Evolutionary conservation across 495 filamentous ascomycete genomes (phyloP), one percentile per base, ranked within the genome.

Genomic region (Lophiostoma macrostomum): DNA sequence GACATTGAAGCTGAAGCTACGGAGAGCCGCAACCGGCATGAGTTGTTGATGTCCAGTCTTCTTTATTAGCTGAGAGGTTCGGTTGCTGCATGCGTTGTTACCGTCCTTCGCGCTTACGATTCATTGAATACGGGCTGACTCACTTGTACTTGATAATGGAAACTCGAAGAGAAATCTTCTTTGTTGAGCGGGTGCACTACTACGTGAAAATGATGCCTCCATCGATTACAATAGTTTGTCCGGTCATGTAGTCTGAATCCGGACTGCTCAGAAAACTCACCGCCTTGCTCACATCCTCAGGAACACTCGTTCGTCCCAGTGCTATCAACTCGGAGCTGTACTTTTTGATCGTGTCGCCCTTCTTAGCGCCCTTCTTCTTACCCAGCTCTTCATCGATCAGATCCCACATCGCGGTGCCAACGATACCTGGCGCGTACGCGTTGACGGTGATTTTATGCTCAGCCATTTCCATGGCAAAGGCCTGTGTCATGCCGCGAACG

Each of bases 321-420:
- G 75, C 70, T 32, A 79, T 77, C 44, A 73, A 42, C n/a, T 75
- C 70, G 0, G 70, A 50, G 6, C 42, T 65, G 54, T 74, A 75
- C 47, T 73, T 70, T 29, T 67, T 67, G 20, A 80, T 73, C 8
- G 71, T 74, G 19, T 80, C 76, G 2, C 78, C 80, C 63, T 77
- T 77, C 39, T 53, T 60, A 19, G 66, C 50, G 4, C 76, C 79
- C 19, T 53, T 66, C 35, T 65, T 66, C 64, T 72, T 66, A 8
- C 70, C 76, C 27, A 82, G 36, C 49, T 71, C 72, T 53, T 75
- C 70, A 45, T 80, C 78, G 52, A 84, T 81, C 3, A 72, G 45
- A 43, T 80, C 80, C 79, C 80, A 82, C 78, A 83, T 83, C 0
- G 67, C 65, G 3, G 82, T 85, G 0, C 73, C 78, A 1, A 86